Base-by-base conservation (phyloP, 257 asterid species). In the Solanum phureja region DNA sequence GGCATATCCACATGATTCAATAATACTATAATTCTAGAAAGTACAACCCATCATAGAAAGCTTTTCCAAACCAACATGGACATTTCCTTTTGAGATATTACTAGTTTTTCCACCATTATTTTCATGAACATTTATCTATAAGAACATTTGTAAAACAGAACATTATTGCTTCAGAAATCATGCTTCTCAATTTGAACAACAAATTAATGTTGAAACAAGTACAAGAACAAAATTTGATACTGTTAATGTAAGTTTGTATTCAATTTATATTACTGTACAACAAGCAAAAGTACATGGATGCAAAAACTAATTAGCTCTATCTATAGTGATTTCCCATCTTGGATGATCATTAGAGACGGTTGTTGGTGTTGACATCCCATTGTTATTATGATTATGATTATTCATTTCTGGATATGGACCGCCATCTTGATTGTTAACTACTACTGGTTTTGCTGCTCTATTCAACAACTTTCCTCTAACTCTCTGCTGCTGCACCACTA, bases 401-500 rank as follows among this genome's bases (percentile, higher is more conserved):
- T 24, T 88, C 89, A 77, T 85, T 83, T 58, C n/a, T 19, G 1
- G 92, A 79, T 44, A 14, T 10, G 37, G 38, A 19, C 24, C 62
- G 6, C 24, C 56, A 40, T 93, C 96, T 34, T 90, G 90, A 86
- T 89, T 90, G 38, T 69, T 37, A 58, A 91, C 92, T 37, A 90
- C 92, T 0, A 91, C 92, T 0, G 95, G 92, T 46, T 90, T 93
- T 42, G 86, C 40, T 86, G 87, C 49, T 82, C 93, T 89, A 73
- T 86, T 90, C 6, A 79, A 88, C 60, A 93, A 66, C 88, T 92
- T 93, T 3, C 92, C 94, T n/a, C 92, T 93, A 3, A 88, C 10
- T 58, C 89, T 92, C 85, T 96, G 98, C 87, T 96, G 99, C 69
- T 95, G 98, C 89, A 96, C 90, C 88, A 95, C 99, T 92, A 96